Percentiles rank a stretch among this genome's conserved stretches.
phyloP scores from a whole-genome alignment of 306 rosid species.

The Lotus japonicus region DNA sequence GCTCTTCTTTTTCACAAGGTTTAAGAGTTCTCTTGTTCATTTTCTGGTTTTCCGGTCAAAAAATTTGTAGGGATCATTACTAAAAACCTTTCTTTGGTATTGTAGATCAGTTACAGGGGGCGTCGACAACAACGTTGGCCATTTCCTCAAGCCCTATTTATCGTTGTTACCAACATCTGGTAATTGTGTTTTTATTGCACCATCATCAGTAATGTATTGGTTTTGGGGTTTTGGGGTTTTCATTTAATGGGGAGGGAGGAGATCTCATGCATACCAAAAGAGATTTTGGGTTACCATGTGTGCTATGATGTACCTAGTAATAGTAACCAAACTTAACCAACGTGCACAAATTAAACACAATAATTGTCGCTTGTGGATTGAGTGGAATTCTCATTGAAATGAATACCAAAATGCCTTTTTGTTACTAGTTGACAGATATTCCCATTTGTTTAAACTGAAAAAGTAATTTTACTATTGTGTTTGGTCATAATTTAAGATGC shows the following conservation, averaged over 20 bases:
- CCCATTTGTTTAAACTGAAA: no score
- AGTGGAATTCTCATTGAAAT: no score
- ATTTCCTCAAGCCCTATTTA: constrained; percentile 46
- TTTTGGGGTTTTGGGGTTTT: not conserved
- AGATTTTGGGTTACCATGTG: not conserved
- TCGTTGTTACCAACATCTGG: constrained; percentile 49
- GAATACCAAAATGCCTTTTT: no score
- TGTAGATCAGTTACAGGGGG: constrained; percentile 49
- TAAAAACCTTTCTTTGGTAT: constrained; percentile 4
- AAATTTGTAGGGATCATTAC: not conserved
- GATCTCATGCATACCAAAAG: not conserved
- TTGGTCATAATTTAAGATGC: no score
- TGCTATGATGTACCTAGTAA: not conserved
- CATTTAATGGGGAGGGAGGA: not conserved
- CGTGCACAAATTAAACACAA: not conserved
- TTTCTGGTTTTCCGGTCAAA: not conserved
- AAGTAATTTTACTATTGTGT: not conserved
- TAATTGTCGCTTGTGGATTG: not conserved
- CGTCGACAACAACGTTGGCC: constrained; percentile 34
- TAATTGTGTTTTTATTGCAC: constrained; percentile 1
- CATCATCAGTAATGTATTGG: not conserved
- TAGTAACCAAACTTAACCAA: not conserved
- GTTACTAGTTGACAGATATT: no score
- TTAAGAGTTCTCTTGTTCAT: not conserved
- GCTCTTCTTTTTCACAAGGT: constrained; percentile 45